Evolutionary conservation across 2,329 filamentous ascomycete species (phyloP).

Genomic region (Byssoonygena ceratinophila): DNA sequence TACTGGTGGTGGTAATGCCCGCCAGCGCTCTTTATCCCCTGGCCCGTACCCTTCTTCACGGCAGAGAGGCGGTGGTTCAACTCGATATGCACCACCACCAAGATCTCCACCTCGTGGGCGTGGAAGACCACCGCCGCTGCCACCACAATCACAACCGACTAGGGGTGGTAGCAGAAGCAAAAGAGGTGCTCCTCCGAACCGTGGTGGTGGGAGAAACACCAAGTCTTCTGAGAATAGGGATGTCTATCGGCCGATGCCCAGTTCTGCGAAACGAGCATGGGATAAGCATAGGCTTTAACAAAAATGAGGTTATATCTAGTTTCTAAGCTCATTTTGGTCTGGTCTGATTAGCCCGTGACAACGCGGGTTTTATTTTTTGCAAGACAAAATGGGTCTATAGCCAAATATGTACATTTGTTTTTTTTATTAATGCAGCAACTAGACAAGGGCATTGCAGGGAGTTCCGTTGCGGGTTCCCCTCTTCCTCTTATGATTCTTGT

Average conservation of each 20-base stretch:
- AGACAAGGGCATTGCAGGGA: neutral
- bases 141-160: too few relatives aligned
- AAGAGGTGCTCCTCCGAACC: slow-evolving; percentile 15
- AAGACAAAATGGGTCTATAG: neutral
- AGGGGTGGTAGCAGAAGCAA: slow-evolving; percentile 13
- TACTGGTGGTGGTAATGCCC: slow-evolving; percentile 19
- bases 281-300: slow-evolving; percentile 24
- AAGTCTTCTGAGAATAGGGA: slow-evolving; percentile 17
- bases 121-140: slow-evolving; percentile 9
- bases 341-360: neutral
- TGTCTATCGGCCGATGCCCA: slow-evolving; percentile 27
- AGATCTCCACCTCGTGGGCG: slow-evolving; percentile 20
- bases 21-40: slow-evolving; percentile 28
- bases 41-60: slow-evolving; percentile 18
- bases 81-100: slow-evolving; percentile 16
- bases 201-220: slow-evolving; percentile 16
- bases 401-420: neutral
- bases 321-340: too few relatives aligned
- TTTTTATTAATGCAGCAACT: neutral
- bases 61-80: slow-evolving; percentile 14
- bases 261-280: slow-evolving; percentile 27
- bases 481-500: neutral
- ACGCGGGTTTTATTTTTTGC: neutral
- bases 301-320: too few relatives aligned
- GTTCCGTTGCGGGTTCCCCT: too few relatives aligned